A percentile compares a stretch with the other conserved stretches of the same genome.
phyloP scores from a whole-genome alignment of 179 eudicot genomes.

The Patellifolia procumbens region DNA sequence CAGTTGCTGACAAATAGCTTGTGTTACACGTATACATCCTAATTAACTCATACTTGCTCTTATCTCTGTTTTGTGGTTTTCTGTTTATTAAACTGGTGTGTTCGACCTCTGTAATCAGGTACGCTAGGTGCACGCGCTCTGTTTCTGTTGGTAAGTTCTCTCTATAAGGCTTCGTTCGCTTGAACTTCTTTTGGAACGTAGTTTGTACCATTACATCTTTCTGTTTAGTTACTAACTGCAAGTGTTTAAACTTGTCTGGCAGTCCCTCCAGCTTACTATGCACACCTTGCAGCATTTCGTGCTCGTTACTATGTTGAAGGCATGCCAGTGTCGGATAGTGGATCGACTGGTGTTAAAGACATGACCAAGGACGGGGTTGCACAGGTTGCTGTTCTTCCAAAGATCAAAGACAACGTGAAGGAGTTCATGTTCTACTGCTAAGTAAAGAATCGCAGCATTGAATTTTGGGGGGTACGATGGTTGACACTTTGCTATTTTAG shows the following conservation, averaged over 20 bases:
- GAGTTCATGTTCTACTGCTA: slow-evolving; percentile 74
- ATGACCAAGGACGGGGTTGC: slow-evolving; percentile 9
- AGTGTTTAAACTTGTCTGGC: slow-evolving; percentile 8
- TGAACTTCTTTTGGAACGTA: neutral
- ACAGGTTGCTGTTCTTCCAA: slow-evolving; percentile 41
- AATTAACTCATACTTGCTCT: neutral
- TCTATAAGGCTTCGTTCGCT: neutral
- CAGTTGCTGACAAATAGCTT: slow-evolving; percentile 78
- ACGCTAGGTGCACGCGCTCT: slow-evolving; percentile 48
- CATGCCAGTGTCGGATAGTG: slow-evolving; percentile 37
- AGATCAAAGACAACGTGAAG: slow-evolving; percentile 54
- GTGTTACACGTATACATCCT: slow-evolving; percentile 59
- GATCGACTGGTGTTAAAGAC: slow-evolving; percentile 41
- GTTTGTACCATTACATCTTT: neutral
- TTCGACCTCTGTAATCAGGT: slow-evolving; percentile 20
- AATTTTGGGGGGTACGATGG: neutral
- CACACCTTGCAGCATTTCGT: slow-evolving; percentile 77
- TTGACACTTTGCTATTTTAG: neutral
- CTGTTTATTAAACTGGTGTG: neutral
- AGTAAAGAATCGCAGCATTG: neutral
- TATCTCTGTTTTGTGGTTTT: neutral
- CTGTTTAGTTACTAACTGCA: neutral
- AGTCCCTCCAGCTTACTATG: slow-evolving; percentile 91
- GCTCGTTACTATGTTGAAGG: slow-evolving; percentile 80
- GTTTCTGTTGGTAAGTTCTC: slow-evolving; percentile 40